Base-by-base conservation (phyloP, 768 basidiomycete genomes). In the Sarcomyxa edulis region DNA sequence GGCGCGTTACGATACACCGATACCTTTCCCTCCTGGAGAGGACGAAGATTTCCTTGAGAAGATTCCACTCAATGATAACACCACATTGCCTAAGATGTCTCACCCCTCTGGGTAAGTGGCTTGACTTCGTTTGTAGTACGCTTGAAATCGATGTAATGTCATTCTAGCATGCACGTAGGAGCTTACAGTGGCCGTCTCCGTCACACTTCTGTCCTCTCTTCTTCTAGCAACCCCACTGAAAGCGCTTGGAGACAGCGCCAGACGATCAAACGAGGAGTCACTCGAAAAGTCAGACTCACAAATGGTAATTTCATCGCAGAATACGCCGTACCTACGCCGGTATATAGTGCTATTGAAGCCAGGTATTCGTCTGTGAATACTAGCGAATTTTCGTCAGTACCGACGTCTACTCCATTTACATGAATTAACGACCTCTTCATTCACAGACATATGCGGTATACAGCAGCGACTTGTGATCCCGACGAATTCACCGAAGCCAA, bases 391-490 rank as follows among this genome's bases (percentile, higher is more conserved):
- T 76, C 82, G 78, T 82, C 29, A 51, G 81, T 68, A 1, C 14
- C 16, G 24, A 19, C 2, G 10, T 21, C 12, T 12, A 3, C 32
- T 21, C 20, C 12, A 12, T 27, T 14, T 5, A 22, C 37, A 16
- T 26, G 19, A 32, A 11, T 23, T 16, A 20, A 23, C 35, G 35
- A 27, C 14, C 43, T 47, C 26, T 41, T 16, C 4, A 25, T 5
- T 21, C 14, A 6, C 42, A 84, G 80, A 22, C 90, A 95, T 60
- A 90, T 95, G 87, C 76, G 91, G 25, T 95, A 94, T 63, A 92
- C 83, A 25, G 92, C 91, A 12, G 90, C 88, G n/a, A 92, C 89
- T 1, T 80, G 78, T 53, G 91, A 94, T 53, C 92, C 91, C 10
- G 90, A 94, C 54, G 88, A 92, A 47, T 93, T 92, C 53, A 64